Base-by-base conservation (phyloP, 2,329 filamentous ascomycete species). In the Xylariales sp. region DNA sequence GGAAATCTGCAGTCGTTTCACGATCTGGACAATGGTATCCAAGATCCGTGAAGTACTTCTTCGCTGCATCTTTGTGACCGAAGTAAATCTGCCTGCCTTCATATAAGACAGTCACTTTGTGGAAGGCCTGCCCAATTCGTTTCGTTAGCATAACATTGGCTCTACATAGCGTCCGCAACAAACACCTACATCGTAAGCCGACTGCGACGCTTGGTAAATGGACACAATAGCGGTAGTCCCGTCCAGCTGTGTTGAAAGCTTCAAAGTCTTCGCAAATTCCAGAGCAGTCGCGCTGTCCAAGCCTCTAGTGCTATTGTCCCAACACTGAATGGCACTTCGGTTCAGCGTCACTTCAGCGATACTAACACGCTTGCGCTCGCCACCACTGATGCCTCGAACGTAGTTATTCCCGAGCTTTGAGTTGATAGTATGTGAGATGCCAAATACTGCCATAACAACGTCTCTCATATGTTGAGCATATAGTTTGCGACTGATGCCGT, bases 271-370 rank as follows among this genome's bases (percentile, higher is more conserved):
- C 63, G 77, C 82, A 58, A 88, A 88, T 60, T 87, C 83, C 45
- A 88, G 74, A 39, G 84, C 84, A 60, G 87, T 88, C 62, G 83
- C 84, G 22, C 76, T 83, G 63, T 88, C 84, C 22, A 88, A 69
- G 62, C 84, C 84, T 64, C 84, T 73, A 19, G 84, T 88, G 29
- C 76, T 82, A 67, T 88, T 88, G 55, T 88, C 77, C 77, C 77
- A 81, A 66, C 76, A 80, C 55, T 81, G 77, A n/a, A 81, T 63
- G 9, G 76, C 75, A 2, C 76, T 73, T 24, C 70, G 71, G 11
- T 76, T 78, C n/a, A 81, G 64, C 10, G 74, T 68, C 8, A 76
- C 76, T 58, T 82, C 78, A 31, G 77, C 71, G 47, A 82, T 81
- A 48, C 76, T 80, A 19, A 81, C 80, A 56, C 81, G 76, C 66